Conservation (phyloP, 805 yeast species). For the Candida namnaoensis region DNA sequence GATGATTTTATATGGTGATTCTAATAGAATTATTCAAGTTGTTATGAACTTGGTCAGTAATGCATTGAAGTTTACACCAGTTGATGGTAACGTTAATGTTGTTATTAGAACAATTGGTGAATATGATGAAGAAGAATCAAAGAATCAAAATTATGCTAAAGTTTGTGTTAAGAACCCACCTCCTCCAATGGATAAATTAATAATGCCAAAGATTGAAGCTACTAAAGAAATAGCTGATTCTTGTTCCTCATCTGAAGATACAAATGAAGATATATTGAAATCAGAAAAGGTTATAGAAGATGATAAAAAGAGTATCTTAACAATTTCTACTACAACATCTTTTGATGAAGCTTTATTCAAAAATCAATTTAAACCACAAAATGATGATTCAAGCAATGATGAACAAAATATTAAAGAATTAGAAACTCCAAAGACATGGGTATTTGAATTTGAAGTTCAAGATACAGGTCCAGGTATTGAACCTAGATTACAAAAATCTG, state of each 20-base stretch:
- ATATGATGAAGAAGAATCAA: slow-evolving; percentile 49
- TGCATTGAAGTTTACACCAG: slow-evolving; percentile 87
- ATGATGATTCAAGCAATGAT: slow-evolving; percentile 10
- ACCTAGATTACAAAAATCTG: slow-evolving; percentile 67
- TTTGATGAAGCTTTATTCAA: slow-evolving; percentile 35
- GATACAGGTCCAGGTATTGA: slow-evolving; percentile 97
- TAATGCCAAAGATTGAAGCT: neutral
- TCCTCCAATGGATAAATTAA: neutral
- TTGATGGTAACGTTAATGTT: slow-evolving; percentile 72
- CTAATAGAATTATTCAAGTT: slow-evolving; percentile 84
- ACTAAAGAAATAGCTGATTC: neutral
- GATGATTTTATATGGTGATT: slow-evolving; percentile 75
- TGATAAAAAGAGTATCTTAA: slow-evolving; percentile 10
- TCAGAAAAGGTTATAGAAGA: slow-evolving; percentile 1
- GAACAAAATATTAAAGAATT: slow-evolving; percentile 16
- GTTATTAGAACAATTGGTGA: slow-evolving; percentile 58
- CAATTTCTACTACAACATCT: slow-evolving; percentile 22
- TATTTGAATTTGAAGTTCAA: slow-evolving; percentile 56
- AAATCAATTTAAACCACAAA: slow-evolving; percentile 27
- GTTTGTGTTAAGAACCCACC: slow-evolving; percentile 31
- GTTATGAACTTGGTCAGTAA: slow-evolving; percentile 90
- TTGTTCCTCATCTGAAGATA: neutral
- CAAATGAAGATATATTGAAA: slow-evolving; percentile 2
- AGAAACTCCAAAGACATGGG: slow-evolving; percentile 24
- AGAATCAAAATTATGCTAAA: slow-evolving; percentile 27